Evolutionary conservation across 2,329 filamentous ascomycete species (phyloP).

Genomic region (Exophiala xenobiotica): DNA sequence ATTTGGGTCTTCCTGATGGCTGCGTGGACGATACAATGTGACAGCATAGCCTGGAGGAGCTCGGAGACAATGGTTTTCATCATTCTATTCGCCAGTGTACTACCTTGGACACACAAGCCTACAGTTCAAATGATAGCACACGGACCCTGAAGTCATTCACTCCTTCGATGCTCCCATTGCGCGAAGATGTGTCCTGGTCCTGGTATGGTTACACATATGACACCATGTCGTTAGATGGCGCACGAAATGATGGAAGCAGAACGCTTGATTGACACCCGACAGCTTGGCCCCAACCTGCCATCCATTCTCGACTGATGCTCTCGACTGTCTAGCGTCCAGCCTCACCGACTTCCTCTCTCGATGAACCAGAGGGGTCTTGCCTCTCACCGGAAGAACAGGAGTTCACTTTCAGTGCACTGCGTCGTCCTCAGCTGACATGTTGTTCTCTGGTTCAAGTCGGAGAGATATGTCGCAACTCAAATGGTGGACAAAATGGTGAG

Average conservation of each 20-base stretch:
- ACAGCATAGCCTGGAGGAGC: too few species aligned
- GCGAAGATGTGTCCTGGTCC: too few species aligned
- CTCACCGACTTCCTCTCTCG: neutral
- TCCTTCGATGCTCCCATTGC: too few species aligned
- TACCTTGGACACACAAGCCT: too few species aligned
- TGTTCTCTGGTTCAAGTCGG: slow-evolving; percentile 2
- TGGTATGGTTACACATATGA: neutral
- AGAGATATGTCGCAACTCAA: slow-evolving; percentile 3
- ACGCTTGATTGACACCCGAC: neutral
- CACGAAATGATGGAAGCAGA: neutral
- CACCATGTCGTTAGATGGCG: neutral
- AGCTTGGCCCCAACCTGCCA: neutral
- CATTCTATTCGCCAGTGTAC: too few species aligned
- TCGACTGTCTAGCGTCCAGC: neutral
- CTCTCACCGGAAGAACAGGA: slow-evolving; percentile 12
- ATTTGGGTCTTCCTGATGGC: too few species aligned
- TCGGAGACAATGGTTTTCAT: too few species aligned
- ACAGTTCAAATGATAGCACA: too few species aligned
- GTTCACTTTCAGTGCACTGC: slow-evolving; percentile 13
- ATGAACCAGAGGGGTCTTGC: neutral
- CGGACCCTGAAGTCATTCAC: too few species aligned
- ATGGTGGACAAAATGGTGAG: neutral
- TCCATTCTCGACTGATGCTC: neutral
- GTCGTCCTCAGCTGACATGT: slow-evolving; percentile 17
- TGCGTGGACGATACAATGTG: too few species aligned